Conservation (phyloP, 306 rosid genomes). For the Corylus avellana region DNA sequence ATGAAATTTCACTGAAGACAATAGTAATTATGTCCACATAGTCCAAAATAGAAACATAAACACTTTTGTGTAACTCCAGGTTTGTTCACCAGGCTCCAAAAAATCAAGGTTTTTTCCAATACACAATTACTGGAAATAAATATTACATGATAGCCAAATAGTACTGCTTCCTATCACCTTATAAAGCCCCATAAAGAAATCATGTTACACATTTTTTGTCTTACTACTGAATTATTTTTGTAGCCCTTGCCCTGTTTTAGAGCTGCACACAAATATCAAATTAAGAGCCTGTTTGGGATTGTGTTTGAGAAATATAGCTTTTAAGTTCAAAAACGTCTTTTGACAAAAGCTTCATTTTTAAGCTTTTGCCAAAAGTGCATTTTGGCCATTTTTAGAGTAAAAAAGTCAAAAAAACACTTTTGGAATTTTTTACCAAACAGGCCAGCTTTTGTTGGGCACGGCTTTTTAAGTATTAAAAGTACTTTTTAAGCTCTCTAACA, state of each 20-base stretch:
- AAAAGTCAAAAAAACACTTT: no score
- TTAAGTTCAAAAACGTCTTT: no score
- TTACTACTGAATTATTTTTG: background rate
- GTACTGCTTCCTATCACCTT: background rate
- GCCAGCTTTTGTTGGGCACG: no score
- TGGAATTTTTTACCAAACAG: no score
- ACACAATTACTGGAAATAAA: background rate
- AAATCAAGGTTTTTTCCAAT: constrained; percentile 3
- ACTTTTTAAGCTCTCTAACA: no score
- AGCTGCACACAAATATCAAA: background rate
- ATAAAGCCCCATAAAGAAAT: constrained; percentile 1
- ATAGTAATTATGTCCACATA: background rate
- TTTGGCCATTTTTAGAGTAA: no score
- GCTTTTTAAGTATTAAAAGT: no score
- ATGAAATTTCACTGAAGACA: background rate
- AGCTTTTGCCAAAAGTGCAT: no score
- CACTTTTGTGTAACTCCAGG: background rate
- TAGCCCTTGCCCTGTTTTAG: background rate
- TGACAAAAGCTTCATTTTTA: no score
- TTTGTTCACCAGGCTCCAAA: background rate
- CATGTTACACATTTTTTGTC: background rate
- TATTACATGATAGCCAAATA: background rate
- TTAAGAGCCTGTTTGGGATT: no score
- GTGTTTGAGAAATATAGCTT: no score
- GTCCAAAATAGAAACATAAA: background rate